Conservation (phyloP, 2,329 filamentous ascomycete species). For the Emergomyces pasteurianus region DNA sequence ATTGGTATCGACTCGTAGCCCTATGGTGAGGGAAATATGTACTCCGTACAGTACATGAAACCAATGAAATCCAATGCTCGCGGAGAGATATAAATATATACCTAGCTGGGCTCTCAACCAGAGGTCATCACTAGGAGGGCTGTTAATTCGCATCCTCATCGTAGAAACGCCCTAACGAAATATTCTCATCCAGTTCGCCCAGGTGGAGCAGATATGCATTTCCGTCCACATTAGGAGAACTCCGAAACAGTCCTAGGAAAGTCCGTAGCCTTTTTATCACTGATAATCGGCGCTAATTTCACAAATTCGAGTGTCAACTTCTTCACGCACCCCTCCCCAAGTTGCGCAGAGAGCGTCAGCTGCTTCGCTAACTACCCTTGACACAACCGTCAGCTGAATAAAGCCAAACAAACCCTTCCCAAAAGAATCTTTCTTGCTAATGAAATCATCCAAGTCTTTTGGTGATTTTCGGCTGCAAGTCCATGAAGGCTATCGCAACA, state of each 20-base stretch:
- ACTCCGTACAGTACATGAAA: too few relatives aligned
- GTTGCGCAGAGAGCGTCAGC: constrained; percentile 7
- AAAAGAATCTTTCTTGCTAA: constrained; percentile 12
- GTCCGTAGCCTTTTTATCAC: constrained; percentile 8
- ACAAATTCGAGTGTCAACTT: constrained; percentile 11
- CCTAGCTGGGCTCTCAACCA: too few relatives aligned
- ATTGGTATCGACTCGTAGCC: too few relatives aligned
- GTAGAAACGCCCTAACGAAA: too few relatives aligned
- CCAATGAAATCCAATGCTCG: too few relatives aligned
- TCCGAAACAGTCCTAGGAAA: constrained; percentile 11
- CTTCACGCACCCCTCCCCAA: constrained; percentile 9
- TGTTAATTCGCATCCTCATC: too few relatives aligned
- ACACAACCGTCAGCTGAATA: constrained; percentile 10
- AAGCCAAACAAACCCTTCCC: constrained; percentile 11
- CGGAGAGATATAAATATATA: too few relatives aligned
- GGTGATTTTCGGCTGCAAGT: constrained; percentile 12
- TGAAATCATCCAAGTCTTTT: constrained; percentile 11
- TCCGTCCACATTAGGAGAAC: constrained; percentile 1
- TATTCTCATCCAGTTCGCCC: not conserved
- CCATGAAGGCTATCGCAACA: constrained; percentile 10
- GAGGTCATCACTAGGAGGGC: too few relatives aligned
- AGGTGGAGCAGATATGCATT: too few relatives aligned
- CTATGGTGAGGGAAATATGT: too few relatives aligned
- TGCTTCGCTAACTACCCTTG: constrained; percentile 8
- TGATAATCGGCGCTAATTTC: constrained; percentile 9